phyloP scores from a whole-genome alignment of 2,329 filamentous ascomycete species.

The Periconia sp. region DNA sequence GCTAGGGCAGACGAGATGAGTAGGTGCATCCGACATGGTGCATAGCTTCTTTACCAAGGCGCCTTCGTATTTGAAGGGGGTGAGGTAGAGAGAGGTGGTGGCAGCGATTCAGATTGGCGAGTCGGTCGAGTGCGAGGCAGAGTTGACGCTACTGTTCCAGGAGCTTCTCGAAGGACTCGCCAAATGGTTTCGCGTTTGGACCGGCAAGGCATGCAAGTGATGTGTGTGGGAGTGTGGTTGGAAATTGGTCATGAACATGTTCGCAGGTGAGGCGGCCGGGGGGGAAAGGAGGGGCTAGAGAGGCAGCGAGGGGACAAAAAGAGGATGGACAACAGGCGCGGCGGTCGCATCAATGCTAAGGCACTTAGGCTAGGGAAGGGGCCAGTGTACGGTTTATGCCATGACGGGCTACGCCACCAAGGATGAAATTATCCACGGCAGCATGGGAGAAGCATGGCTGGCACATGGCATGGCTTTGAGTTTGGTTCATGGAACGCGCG shows the following conservation, averaged over 20 bases:
- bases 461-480: too few relatives aligned
- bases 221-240: conserved; percentile 10
- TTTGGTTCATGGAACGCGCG: too few relatives aligned
- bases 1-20: too few relatives aligned
- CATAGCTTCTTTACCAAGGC: too few relatives aligned
- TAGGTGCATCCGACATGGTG: too few relatives aligned
- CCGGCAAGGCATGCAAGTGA: conserved; percentile 12
- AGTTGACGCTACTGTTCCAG: conserved; percentile 2
- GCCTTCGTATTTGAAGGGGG: too few relatives aligned
- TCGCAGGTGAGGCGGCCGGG: conserved; percentile 16
- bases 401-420: background rate
- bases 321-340: too few relatives aligned
- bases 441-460: background rate
- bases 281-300: too few relatives aligned
- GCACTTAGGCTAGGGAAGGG: background rate
- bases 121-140: background rate
- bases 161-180: conserved; percentile 9
- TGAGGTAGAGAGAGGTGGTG: too few relatives aligned
- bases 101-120: background rate
- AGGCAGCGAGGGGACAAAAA: too few relatives aligned
- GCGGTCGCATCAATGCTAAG: background rate
- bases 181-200: conserved; percentile 3
- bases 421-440: too few relatives aligned
- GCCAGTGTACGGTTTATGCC: background rate
- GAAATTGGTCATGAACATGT: conserved; percentile 27